Evolutionary conservation across 345 rosid genomes (phyloP), one percentile per base, ranked within the genome.

Genomic region (Eucalyptus cloeziana): DNA sequence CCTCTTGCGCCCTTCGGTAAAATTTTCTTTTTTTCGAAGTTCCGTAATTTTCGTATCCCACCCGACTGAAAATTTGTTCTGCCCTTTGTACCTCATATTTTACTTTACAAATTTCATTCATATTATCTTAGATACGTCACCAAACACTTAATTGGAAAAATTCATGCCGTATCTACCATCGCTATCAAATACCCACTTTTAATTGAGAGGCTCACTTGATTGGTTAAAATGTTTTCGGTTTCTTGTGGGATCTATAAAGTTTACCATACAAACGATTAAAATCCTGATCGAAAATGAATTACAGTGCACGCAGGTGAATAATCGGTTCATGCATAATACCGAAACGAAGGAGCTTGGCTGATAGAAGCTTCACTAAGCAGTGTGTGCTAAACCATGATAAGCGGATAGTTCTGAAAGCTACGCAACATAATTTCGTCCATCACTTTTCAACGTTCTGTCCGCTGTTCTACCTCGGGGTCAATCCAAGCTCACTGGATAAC

Each of bases 11-110:
- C 64, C 13, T 58, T 58, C n/a, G 0, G 13, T 9, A 56, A 24
- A 19, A 7, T 49, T 49, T 13, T 4, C 4, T 49, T 22, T 24
- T 21, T 13, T 56, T 56, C 9, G 12, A 5, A 58, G 30, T 58
- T 58, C 2, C 14, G 1, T 10, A 10, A 58, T 25, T 10, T 58
- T 25, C 64, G 25, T 58, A 25, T 24, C 0, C 13, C 2, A 25
- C 64, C 3, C 13, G 0, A 58, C 25, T 1, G 1, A 10, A 58
- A 58, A 24, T 0, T 24, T 24, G 12, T 5, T 58, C 64, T 6
- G 1, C 27, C 27, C n/a, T 25, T 24, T 25, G 6, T 58, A 58
- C 64, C 14, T 58, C 0, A 13, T 6, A 58, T 58, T 58, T 24
- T 58, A 2, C 6, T 4, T 56, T 56, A 56, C 62, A 22, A 56